phyloP scores from a whole-genome alignment of 495 filamentous ascomycete genomes.

The Aspergillus sclerotiicarbonarius region DNA sequence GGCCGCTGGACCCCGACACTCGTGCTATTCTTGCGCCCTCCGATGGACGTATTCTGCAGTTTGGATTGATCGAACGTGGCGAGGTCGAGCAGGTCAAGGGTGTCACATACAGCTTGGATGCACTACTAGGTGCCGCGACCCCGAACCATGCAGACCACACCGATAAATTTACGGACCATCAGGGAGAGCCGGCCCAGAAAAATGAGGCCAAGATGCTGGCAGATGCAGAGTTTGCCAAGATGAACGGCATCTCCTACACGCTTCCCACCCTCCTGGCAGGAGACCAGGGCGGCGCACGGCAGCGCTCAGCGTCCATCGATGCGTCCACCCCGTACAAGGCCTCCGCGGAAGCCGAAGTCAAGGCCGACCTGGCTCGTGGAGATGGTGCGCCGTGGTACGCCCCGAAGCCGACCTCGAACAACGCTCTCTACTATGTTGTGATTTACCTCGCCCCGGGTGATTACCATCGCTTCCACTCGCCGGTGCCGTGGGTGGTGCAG shows the following conservation, averaged over 20 bases:
- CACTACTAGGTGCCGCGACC: conserved; percentile 71
- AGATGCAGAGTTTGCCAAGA: conserved; percentile 88
- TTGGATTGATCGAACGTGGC: conserved; percentile 83
- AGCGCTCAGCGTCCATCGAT: conserved; percentile 50
- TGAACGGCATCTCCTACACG: conserved; percentile 97
- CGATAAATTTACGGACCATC: conserved; percentile 37
- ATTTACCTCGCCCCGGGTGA: conserved; percentile 98
- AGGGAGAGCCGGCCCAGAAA: conserved; percentile 24
- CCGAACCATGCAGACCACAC: conserved; percentile 41
- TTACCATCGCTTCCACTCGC: conserved; percentile 98
- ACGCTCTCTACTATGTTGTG: conserved; percentile 86
- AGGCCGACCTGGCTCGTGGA: conserved; percentile 74
- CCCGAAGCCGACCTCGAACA: conserved; percentile 56
- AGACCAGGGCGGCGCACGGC: conserved; percentile 29
- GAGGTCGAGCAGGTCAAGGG: conserved; percentile 99
- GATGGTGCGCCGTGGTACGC: conserved; percentile 74
- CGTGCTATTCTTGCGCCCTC: conserved; percentile 80
- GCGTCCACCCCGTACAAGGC: conserved; percentile 64
- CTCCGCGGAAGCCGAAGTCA: conserved; percentile 74
- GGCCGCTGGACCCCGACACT: conserved; percentile 80
- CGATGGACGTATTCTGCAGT: conserved; percentile 89
- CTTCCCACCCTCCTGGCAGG: conserved; percentile 86
- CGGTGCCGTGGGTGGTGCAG: conserved; percentile 90
- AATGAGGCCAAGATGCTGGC: conserved; percentile 56
- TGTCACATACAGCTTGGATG: conserved; percentile 95